These are phyloP conservation scores for Magnusiomyces magnusii DNA, from an alignment of 1,139 yeast species.

Conservation along the genomic window DNA sequence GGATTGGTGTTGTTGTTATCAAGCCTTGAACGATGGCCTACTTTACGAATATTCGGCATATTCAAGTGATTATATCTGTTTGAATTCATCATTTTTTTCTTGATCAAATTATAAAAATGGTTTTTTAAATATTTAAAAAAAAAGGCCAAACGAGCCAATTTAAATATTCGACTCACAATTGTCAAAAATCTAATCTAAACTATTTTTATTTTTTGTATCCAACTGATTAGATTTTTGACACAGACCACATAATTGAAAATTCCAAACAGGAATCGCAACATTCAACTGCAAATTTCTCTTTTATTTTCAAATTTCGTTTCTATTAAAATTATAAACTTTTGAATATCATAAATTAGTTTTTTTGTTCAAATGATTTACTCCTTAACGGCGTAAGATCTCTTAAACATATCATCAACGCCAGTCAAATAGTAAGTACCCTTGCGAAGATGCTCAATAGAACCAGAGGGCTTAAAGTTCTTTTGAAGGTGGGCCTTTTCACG, in stretches of 20 bases:
- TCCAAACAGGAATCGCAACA: too few species aligned
- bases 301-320: neutral
- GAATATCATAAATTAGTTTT: too few species aligned
- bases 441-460: slow-evolving; percentile 62
- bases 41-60: neutral
- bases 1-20: too few species aligned
- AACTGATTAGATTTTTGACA: neutral
- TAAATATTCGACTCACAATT: too few species aligned
- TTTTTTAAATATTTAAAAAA: too few species aligned
- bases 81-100: neutral
- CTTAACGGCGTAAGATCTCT: slow-evolving; percentile 68
- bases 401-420: slow-evolving; percentile 79
- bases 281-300: neutral
- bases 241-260: too few species aligned
- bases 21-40: neutral
- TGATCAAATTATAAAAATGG: too few species aligned
- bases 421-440: slow-evolving; percentile 79
- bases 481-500: slow-evolving; percentile 88
- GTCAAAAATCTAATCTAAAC: too few species aligned
- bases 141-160: too few species aligned
- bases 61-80: neutral
- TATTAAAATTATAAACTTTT: too few species aligned
- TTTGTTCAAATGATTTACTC: slow-evolving; percentile 35
- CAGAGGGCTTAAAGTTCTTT: slow-evolving; percentile 71
- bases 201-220: neutral